These are phyloP conservation scores for Neltuma alba DNA, from an alignment of 306 rosid genomes.

Conservation along the genomic window DNA sequence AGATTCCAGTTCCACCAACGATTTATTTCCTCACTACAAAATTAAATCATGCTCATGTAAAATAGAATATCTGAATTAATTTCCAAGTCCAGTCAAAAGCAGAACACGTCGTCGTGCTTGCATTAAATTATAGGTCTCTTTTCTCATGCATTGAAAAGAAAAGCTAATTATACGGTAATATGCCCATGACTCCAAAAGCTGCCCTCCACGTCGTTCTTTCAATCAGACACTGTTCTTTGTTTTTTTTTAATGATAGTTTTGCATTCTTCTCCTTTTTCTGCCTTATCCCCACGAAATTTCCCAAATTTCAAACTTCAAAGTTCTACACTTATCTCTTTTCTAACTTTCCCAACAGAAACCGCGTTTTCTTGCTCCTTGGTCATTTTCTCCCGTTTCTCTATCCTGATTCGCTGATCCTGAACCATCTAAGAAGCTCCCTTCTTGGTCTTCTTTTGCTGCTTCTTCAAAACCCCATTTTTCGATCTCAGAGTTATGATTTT, in stretches of 20 bases:
- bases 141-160: background rate
- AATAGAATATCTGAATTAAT: background rate
- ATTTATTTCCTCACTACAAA: too few relatives aligned
- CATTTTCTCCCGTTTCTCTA: background rate
- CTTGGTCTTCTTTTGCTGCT: background rate
- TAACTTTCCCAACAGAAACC: slow-evolving; percentile 38
- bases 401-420: background rate
- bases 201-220: slow-evolving; percentile 33
- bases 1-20: too few relatives aligned
- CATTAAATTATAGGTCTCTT: background rate
- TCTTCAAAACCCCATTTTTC: background rate
- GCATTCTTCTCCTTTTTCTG: background rate
- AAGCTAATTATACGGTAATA: background rate
- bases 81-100: slow-evolving; percentile 18
- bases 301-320: background rate
- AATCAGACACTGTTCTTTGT: background rate
- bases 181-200: slow-evolving; percentile 1
- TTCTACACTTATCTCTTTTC: slow-evolving; percentile 7
- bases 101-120: background rate
- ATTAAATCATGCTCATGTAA: too few relatives aligned
- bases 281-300: slow-evolving; percentile 26
- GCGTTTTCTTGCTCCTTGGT: slow-evolving; percentile 46
- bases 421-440: background rate
- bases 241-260: background rate
- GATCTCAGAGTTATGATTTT: background rate